Conservation (phyloP, 1,284 basidiomycete genomes). For the Naganishia albida region DNA sequence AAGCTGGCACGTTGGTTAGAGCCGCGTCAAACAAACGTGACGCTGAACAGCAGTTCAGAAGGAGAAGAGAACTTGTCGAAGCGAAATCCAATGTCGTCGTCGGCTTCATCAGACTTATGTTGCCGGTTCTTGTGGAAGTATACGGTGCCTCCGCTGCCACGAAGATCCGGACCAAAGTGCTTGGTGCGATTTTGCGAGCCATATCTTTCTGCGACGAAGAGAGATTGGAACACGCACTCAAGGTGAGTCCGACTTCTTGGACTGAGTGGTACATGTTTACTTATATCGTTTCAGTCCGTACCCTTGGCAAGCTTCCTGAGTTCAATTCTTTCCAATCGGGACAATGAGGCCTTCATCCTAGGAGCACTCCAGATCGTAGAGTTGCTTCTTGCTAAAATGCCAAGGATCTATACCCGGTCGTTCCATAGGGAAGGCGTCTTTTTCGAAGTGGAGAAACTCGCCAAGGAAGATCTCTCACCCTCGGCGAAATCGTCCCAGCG, state of each 20-base stretch:
- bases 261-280: background rate
- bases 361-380: constrained; percentile 89
- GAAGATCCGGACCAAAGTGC: constrained; percentile 79
- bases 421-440: constrained; percentile 92
- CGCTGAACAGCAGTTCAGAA: constrained; percentile 48
- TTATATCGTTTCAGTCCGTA: constrained; percentile 62
- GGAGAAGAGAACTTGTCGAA: constrained; percentile 62
- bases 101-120: constrained; percentile 78
- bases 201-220: constrained; percentile 79
- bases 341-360: constrained; percentile 79
- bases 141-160: constrained; percentile 89
- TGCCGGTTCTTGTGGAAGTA: constrained; percentile 90
- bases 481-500: constrained; percentile 58
- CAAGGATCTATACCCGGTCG: constrained; percentile 76
- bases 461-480: constrained; percentile 63
- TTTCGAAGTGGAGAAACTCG: constrained; percentile 79
- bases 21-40: constrained; percentile 40
- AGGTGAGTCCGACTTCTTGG: constrained; percentile 57
- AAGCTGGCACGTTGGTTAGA: constrained; percentile 30
- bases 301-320: constrained; percentile 90
- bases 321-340: constrained; percentile 84
- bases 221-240: constrained; percentile 71
- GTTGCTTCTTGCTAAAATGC: constrained; percentile 76
- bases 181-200: constrained; percentile 82
- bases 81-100: constrained; percentile 73